Percentiles rank a stretch among this genome's conserved stretches.
phyloP scores from a whole-genome alignment of 345 rosid genomes.

The Kandelia obovata region DNA sequence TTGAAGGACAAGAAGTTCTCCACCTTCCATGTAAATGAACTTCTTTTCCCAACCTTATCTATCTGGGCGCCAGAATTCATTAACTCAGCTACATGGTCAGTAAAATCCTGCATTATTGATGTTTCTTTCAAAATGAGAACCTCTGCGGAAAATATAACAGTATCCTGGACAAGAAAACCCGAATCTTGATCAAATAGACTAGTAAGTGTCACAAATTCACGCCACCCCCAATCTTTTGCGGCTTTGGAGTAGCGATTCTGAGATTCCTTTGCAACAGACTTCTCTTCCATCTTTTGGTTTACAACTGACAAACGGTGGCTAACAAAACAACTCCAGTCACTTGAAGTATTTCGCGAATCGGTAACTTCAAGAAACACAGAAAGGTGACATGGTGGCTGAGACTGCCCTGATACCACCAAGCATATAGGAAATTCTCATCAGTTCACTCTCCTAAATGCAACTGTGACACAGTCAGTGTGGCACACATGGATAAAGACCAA shows the following conservation, averaged over 20 bases:
- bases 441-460: slow-evolving; percentile 26
- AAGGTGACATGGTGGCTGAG: slow-evolving; percentile 99
- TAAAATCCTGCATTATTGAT: slow-evolving; percentile 67
- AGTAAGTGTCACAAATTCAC: slow-evolving; percentile 97
- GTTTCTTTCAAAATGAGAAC: slow-evolving; percentile 99
- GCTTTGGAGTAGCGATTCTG: slow-evolving; percentile 99
- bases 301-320: slow-evolving; percentile 96
- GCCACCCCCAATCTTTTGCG: slow-evolving; percentile 99
- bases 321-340: slow-evolving; percentile 99
- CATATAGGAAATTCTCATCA: slow-evolving; percentile 36
- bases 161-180: slow-evolving; percentile 94
- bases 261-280: slow-evolving; percentile 96
- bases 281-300: slow-evolving; percentile 86
- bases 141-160: slow-evolving; percentile 93
- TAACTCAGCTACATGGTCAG: slow-evolving; percentile 53
- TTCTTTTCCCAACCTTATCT: slow-evolving; percentile 59
- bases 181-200: slow-evolving; percentile 98
- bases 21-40: slow-evolving; percentile 98
- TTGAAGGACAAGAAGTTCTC: slow-evolving; percentile 96
- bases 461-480: not conserved
- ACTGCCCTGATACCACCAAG: slow-evolving; percentile 96
- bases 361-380: slow-evolving; percentile 99
- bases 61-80: slow-evolving; percentile 40
- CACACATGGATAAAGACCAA: not conserved
- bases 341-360: slow-evolving; percentile 83